A percentile compares a stretch with the other conserved stretches of the same genome.
phyloP scores from a whole-genome alignment of 441 rosid species.

The Aquilaria agallochum region DNA sequence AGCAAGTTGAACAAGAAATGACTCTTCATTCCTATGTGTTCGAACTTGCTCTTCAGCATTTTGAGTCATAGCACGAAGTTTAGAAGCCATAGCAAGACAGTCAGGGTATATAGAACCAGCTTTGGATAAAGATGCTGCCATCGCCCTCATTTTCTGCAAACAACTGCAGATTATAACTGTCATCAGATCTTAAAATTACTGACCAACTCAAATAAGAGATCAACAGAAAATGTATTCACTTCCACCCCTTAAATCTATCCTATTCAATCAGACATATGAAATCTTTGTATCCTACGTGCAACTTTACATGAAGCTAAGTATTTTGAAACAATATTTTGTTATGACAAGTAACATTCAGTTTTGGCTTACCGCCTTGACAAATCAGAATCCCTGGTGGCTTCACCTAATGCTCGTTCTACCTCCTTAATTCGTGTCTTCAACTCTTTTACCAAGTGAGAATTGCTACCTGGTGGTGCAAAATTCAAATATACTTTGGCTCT shows the following conservation, averaged over 20 bases:
- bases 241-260: too few species aligned
- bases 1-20: conserved; percentile 72
- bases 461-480: conserved; percentile 64
- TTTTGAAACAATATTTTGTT: too few species aligned
- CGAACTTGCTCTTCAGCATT: conserved; percentile 73
- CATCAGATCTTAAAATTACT: conserved; percentile 24
- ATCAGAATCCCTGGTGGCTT: conserved; percentile 60
- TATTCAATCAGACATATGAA: too few species aligned
- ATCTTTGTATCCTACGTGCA: too few species aligned
- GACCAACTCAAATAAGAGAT: neutral
- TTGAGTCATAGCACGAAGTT: conserved; percentile 73
- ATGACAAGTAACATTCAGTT: too few species aligned
- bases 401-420: conserved; percentile 61
- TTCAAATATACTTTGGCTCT: conserved; percentile 75
- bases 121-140: conserved; percentile 57
- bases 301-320: too few species aligned
- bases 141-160: conserved; percentile 54
- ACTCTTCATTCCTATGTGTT: conserved; percentile 60
- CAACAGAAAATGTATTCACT: neutral
- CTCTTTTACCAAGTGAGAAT: conserved; percentile 73
- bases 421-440: conserved; percentile 69
- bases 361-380: conserved; percentile 64
- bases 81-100: conserved; percentile 63
- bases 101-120: conserved; percentile 54
- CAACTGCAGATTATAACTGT: conserved; percentile 45